Percentiles rank a stretch among this genome's conserved stretches.
Evolutionary conservation across 768 basidiomycete species (phyloP).

Genomic region (Tulasnella sp.): DNA sequence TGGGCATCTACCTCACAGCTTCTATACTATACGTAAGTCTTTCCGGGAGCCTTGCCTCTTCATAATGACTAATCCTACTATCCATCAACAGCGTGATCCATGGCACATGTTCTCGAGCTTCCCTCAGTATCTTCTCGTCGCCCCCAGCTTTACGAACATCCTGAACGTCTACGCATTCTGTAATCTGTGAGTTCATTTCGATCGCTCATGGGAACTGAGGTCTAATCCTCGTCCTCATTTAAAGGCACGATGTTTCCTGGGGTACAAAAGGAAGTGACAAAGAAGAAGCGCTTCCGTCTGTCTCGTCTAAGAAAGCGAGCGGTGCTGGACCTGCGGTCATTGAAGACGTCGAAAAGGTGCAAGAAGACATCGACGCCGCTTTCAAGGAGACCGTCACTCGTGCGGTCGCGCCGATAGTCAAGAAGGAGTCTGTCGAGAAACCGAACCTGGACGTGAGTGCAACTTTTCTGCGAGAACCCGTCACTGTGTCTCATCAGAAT

Average conservation of each 20-base stretch:
- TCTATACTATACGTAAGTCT: constrained; percentile 73
- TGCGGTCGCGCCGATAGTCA: constrained; percentile 58
- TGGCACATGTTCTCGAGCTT: constrained; percentile 98
- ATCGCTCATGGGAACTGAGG: constrained; percentile 17
- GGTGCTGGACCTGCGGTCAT: constrained; percentile 63
- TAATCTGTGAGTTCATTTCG: constrained; percentile 65
- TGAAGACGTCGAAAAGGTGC: constrained; percentile 70
- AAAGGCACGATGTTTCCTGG: constrained; percentile 47
- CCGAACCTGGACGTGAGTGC: constrained; percentile 59
- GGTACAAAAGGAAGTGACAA: constrained; percentile 94
- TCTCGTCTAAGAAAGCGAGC: constrained; percentile 60
- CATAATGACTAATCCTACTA: not conserved
- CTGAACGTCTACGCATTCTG: constrained; percentile 97
- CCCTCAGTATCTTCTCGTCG: constrained; percentile 79
- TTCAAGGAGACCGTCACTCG: constrained; percentile 90
- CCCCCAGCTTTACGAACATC: constrained; percentile 89
- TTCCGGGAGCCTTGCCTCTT: not conserved
- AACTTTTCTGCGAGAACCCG: not conserved
- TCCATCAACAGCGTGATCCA: constrained; percentile 63
- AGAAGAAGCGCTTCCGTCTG: constrained; percentile 80
- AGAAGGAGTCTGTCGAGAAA: constrained; percentile 56
- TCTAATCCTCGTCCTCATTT: not conserved
- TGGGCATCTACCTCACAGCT: constrained; percentile 75
- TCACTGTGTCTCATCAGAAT: not conserved
- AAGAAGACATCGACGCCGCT: constrained; percentile 79